A percentile compares a stretch with the other conserved stretches of the same genome.
Evolutionary conservation across 306 rosid species (phyloP).

Genomic region (Pachyrhizus erosus): DNA sequence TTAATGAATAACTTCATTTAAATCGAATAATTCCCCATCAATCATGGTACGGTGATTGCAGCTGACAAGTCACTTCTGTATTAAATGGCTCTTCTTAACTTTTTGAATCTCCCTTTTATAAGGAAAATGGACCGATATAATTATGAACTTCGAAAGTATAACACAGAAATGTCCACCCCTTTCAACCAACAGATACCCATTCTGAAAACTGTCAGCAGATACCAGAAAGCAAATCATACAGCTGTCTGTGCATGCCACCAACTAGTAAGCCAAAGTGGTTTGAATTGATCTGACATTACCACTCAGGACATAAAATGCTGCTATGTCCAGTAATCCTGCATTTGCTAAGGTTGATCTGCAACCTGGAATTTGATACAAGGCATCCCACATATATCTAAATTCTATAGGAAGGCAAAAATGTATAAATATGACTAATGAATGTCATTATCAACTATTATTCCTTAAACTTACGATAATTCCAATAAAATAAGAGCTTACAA

Average conservation of each 20-base stretch:
- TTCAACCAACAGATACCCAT: conserved; percentile 35
- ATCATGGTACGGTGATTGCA: conserved; percentile 29
- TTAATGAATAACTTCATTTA: conserved; percentile 37
- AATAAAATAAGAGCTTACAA: conserved; percentile 15
- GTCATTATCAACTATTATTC: conserved; percentile 38
- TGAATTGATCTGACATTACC: conserved; percentile 51
- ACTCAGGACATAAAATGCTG: conserved; percentile 53
- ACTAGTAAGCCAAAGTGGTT: conserved; percentile 53
- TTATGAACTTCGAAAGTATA: conserved; percentile 44
- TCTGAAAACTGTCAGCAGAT: conserved; percentile 41
- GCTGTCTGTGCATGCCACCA: conserved; percentile 48
- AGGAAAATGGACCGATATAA: conserved; percentile 20
- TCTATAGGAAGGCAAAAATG: conserved; percentile 51
- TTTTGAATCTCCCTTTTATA: conserved; percentile 36
- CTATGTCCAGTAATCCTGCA: conserved; percentile 58
- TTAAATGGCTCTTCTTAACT: conserved; percentile 35
- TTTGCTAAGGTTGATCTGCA: conserved; percentile 66
- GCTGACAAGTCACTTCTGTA: conserved; percentile 40
- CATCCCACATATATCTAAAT: conserved; percentile 65
- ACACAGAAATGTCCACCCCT: conserved; percentile 34
- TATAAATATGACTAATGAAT: conserved; percentile 43
- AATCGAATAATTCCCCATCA: conserved; percentile 38
- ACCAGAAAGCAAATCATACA: conserved; percentile 41
- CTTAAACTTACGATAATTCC: conserved; percentile 3
- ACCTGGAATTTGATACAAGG: conserved; percentile 76